Evolutionary conservation across 202 grass and related monocot species (phyloP), one percentile per base, ranked within the genome.

Genomic region (Tripidium arundinaceum): DNA sequence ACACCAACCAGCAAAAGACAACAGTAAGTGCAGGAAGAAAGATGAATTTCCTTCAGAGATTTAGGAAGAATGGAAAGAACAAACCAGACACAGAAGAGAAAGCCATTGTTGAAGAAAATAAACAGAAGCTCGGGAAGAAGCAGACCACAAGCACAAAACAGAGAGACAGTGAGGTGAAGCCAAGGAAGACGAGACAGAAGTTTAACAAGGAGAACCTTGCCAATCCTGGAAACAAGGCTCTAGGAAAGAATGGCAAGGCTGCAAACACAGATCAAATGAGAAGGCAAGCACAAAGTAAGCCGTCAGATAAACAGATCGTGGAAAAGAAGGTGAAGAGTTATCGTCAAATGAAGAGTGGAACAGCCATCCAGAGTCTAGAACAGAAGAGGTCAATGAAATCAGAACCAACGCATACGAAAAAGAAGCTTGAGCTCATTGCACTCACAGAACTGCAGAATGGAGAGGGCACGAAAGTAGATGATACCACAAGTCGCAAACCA

Each of bases 151-250:
- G 62, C 52, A 83, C 33, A 62, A 63, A 81, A 62, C 72, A 67
- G 43, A 80, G 62, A 41, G 79, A 79, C 3, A 81, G 64, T 58
- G 78, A 87, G 22, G 25, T 50, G 42, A 89, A 87, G 73, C 68
- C 75, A 41, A 85, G 66, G 77, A 72, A 18, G 47, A 71, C 26
- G 0, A 75, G 18, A 8, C 75, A 83, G 52, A 94, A 91, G 75
- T 33, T 83, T 62, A 79, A 76, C 52, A 78, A 87, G 11, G 86
- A 94, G 76, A 88, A 71, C 72, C 57, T 43, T 31, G 62, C 62
- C 27, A 14, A 11, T 68, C 62, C 41, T 70, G 60, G 60, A 78
- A 62, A 11, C 70, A 77, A 78, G 27, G 40, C 18, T 83, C 65
- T 29, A 77, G 65, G 39, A 57, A 85, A 84, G 54, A 77, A 76